Evolutionary conservation across 129 eudicot species (phyloP).

Genomic region (Chrysanthemum lavandulifolium): DNA sequence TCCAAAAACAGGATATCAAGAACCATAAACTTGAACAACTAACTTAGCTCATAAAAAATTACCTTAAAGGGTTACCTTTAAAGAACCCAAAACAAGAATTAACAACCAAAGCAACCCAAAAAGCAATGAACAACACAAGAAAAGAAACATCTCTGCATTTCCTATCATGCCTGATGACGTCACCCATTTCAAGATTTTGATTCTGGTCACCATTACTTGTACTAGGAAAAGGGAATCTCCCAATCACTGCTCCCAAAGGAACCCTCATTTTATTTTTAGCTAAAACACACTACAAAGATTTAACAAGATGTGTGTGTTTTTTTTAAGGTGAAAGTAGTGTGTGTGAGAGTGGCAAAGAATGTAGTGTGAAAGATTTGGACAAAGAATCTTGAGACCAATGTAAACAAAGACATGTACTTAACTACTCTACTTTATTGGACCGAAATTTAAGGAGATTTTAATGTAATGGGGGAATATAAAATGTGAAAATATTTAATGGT

Average conservation of each 20-base stretch:
- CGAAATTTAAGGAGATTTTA: conserved; percentile 31
- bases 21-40: conserved; percentile 14
- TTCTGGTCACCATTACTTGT: conserved; percentile 41
- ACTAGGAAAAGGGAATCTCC: conserved; percentile 78
- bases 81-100: conserved; percentile 91
- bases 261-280: conserved; percentile 50
- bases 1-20: conserved; percentile 7
- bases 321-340: conserved; percentile 14
- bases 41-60: conserved; percentile 2
- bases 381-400: conserved; percentile 18
- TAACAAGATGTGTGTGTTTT: conserved; percentile 19
- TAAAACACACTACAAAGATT: conserved; percentile 15
- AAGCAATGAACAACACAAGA: conserved; percentile 76
- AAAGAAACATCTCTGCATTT: conserved; percentile 86
- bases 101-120: conserved; percentile 93
- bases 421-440: conserved; percentile 22
- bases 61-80: conserved; percentile 95
- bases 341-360: conserved; percentile 24
- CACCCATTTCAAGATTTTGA: conserved; percentile 40
- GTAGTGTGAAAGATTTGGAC: conserved; percentile 18
- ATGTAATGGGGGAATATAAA: background rate
- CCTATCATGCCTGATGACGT: conserved; percentile 71
- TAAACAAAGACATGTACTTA: conserved; percentile 16
- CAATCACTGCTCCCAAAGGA: conserved; percentile 77
- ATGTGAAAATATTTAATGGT: background rate